phyloP scores from a whole-genome alignment of 129 eudicot genomes.

The Glebionis coronaria region DNA sequence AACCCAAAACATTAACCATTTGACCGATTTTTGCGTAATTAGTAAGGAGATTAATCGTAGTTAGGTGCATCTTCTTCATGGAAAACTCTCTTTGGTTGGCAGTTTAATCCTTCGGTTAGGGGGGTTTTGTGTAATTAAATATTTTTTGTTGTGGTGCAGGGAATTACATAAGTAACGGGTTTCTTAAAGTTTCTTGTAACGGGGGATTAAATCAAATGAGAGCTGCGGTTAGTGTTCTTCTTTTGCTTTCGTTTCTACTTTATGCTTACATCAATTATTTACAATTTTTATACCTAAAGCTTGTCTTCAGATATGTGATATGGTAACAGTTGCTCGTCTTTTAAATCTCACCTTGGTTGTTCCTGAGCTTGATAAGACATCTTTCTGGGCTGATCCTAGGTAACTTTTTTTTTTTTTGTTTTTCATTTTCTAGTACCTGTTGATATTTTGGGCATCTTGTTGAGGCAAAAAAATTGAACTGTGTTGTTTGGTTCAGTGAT shows the following conservation, averaged over 20 bases:
- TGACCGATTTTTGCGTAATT: too few relatives aligned
- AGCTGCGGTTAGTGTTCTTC: conserved; percentile 73
- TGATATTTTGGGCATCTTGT: conserved; percentile 5
- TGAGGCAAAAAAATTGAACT: background rate
- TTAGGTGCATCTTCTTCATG: background rate
- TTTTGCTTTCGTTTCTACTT: conserved; percentile 4
- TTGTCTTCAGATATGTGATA: conserved; percentile 80
- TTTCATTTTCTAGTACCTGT: background rate
- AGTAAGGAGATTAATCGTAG: background rate
- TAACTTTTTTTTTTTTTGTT: conserved; percentile 12
- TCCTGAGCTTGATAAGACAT: conserved; percentile 95
- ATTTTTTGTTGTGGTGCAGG: conserved; percentile 46
- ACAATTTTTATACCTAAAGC: background rate
- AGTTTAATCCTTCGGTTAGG: conserved; percentile 6
- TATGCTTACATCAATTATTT: conserved; percentile 17
- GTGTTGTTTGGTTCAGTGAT: conserved; percentile 62
- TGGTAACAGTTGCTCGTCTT: conserved; percentile 94
- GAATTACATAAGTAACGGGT: conserved; percentile 87
- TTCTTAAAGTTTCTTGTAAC: conserved; percentile 82
- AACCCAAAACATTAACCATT: background rate
- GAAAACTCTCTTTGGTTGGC: background rate
- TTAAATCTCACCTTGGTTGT: conserved; percentile 92
- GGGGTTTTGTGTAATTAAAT: conserved; percentile 3
- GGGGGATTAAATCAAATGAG: conserved; percentile 99
- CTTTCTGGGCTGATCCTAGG: conserved; percentile 99